Base-by-base conservation (phyloP, 306 rosid genomes). In the Vigna hirtella region DNA sequence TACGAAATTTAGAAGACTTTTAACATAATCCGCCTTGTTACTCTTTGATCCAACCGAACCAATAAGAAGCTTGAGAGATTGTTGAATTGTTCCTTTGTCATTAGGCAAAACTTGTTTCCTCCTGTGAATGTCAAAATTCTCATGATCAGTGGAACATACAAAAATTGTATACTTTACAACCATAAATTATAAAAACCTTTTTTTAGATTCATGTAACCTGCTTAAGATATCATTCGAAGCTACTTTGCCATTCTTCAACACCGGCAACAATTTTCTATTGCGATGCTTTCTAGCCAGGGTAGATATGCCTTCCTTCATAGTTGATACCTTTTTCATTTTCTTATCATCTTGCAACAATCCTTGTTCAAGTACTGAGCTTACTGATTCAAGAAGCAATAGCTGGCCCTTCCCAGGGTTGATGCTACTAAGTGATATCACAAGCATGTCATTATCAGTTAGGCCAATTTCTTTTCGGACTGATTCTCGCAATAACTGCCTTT, bases 1-100 rank as follows among this genome's bases (percentile, higher is more conserved):
- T 62, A 91, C 70, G 87, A 86, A 91, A 20, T 68, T 85, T 62
- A 93, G 76, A 67, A 95, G 89, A 65, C 89, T 85, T 86, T 90
- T 93, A 77, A 95, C 97, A 82, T 95, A 95, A 68, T 75, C 83
- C 68, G 82, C 94, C 92, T 95, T 93, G 83, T 91, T 95, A 87
- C 99, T 95, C 89, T 95, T 95, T 57, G 98, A 93, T 81, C 98
- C 97, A 77, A 95, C 93, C 63, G 99, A 95, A 67, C 99, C 98
- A 63, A 95, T 85, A 38, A 95, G 86, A 86, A 95, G 78, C 83
- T 86, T 92, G 79, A 91, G 87, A 55, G 91, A 79, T 71, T 64
- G 83, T 68, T 83, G 82, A 74, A 7, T 30, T 77, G 79, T 62
- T 72, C 24, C 71, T 85, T 70, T 90, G 62, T 65, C 78, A 68